Base-by-base conservation (phyloP, 495 filamentous ascomycete genomes). In the Bacidia gigantensis region DNA sequence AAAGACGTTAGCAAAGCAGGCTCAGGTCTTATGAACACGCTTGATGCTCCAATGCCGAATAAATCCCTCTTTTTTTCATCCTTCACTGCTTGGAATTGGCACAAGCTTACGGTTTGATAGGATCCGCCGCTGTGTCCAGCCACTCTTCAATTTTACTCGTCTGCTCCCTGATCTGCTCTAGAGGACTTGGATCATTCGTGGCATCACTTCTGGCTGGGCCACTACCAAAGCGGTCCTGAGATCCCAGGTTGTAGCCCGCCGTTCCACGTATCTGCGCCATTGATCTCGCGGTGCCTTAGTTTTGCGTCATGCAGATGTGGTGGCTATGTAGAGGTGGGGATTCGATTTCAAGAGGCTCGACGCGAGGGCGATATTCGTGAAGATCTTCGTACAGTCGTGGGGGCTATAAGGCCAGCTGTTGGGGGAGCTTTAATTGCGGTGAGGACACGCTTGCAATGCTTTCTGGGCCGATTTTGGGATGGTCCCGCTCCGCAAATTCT, bases 251-350 rank as follows among this genome's bases (percentile, higher is more conserved):
- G 70, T 96, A 98, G 67, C 86, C 86, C 59, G 90, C 89, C 56
- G 87, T 94, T 67, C 90, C 92, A 75, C 90, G 79, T 69, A 97
- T 92, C 70, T 95, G 90, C 67, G 90, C 83, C 90, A 95, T 97
- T 60, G 59, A 68, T 35, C 10, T 21, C 26, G 32, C 18, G 5
- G 17, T 38, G 18, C 14, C 14, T 17, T 44, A 7, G 9, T 44
- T 9, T n/a, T 18, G 20, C 12, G 46, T 57, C 59, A 59, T 61
- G 56, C 51, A 57, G 41, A 22, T 17, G 12, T 44, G 7, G 41
- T 18, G 41, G 14, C 29, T 35, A 7, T 35, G 29, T 14, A 35
- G 29, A n/a, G n/a, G n/a, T n/a, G n/a, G n/a, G n/a, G n/a, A n/a
- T n/a, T n/a, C n/a, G n/a, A n/a, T n/a, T n/a, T n/a, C n/a, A n/a